Conservation (phyloP, 176 grass and related monocot species). For the Oryza coarctata region DNA sequence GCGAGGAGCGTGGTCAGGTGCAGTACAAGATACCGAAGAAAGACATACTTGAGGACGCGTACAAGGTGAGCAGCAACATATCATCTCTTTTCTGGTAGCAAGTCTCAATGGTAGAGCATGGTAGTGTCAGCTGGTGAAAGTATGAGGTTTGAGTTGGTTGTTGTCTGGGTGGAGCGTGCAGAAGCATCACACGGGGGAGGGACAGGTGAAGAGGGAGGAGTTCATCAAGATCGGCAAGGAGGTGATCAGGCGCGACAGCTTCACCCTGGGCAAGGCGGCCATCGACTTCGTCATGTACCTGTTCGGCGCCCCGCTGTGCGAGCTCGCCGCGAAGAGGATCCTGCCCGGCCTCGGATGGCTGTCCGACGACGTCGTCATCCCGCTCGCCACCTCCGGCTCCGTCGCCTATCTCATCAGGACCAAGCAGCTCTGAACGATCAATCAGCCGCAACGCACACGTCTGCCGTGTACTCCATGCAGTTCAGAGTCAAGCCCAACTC, state of each 20-base stretch:
- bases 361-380: slow-evolving; percentile 61
- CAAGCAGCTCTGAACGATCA: slow-evolving; percentile 39
- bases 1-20: slow-evolving; percentile 46
- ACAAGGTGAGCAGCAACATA: slow-evolving; percentile 5
- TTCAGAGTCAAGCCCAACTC: too few relatives aligned
- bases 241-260: slow-evolving; percentile 22
- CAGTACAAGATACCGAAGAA: slow-evolving; percentile 46
- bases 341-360: slow-evolving; percentile 50
- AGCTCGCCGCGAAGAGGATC: slow-evolving; percentile 38
- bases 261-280: slow-evolving; percentile 43
- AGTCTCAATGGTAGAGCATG: neutral
- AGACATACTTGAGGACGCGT: neutral
- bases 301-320: slow-evolving; percentile 46
- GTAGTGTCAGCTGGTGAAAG: neutral
- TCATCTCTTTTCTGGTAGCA: neutral
- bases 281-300: slow-evolving; percentile 12
- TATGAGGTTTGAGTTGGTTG: neutral
- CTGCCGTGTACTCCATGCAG: too few relatives aligned
- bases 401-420: slow-evolving; percentile 40
- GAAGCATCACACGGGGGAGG: slow-evolving; percentile 16
- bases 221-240: slow-evolving; percentile 38
- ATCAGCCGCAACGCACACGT: too few relatives aligned
- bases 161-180: neutral
- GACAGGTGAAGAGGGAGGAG: slow-evolving; percentile 18
- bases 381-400: slow-evolving; percentile 47